Base-by-base conservation (phyloP, 192 early-diverging fungal genomes). In the Linderina pennispora region DNA sequence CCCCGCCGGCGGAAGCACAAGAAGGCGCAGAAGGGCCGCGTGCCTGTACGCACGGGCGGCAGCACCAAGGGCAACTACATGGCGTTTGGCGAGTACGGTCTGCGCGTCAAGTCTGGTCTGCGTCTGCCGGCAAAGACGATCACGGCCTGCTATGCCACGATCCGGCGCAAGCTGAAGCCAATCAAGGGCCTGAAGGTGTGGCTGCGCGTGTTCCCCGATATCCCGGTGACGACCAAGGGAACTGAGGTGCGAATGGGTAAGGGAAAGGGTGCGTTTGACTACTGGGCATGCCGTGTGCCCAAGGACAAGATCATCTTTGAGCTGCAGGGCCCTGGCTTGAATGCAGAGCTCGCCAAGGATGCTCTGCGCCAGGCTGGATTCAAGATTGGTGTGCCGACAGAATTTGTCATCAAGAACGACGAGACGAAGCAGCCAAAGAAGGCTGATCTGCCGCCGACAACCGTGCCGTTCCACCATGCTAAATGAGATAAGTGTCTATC, bases 231-330 rank as follows among this genome's bases (percentile, higher is more conserved):
- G 0, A 82, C 81, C 25, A 95, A 95, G 56, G 89, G 89, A 22
- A 86, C 83, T 22, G 95, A 94, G 66, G 79, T 82, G 31, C 82
- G 95, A 74, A 98, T 98, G 95, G 95, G 95, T 50, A 93, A 93
- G 72, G 95, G 95, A 52, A 98, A 98, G 59, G 94, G 94, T 53
- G 76, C 84, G 25, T 80, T 95, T 38, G 92, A 95, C 35, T 94
- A 87, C 74, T 95, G 83, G 81, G 90, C 89, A 1, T 90, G 87
- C 44, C 86, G 90, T 45, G 90, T 95, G 4, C 80, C 87, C 23
- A 79, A 84, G 62, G 91, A 90, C 47, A 80, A 88, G 37, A 87
- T 98, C 47, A 69, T 98, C 31, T 83, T 98, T 58, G 94, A 98
- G 64, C 76, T 98, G 32, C 67, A 72, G 25, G 83, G 81, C 8